These are phyloP conservation scores for Phtheirospermum japonicum DNA, from an alignment of 257 asterid species.

Conservation along the genomic window DNA sequence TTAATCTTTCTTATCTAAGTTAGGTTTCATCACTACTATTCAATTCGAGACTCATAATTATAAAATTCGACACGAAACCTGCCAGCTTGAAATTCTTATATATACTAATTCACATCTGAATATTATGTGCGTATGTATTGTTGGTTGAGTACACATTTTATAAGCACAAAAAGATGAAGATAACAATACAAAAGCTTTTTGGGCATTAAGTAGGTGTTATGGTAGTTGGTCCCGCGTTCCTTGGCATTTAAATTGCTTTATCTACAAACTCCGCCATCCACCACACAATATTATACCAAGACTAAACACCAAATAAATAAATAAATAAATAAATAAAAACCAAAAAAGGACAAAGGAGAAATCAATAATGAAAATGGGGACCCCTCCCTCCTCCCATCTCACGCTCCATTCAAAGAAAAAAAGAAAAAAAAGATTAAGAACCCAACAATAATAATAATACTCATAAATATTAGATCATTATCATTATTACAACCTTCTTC, in stretches of 20 bases:
- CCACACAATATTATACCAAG: constrained; percentile 54
- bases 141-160: constrained; percentile 12
- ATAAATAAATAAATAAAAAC: constrained; percentile 16
- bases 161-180: constrained; percentile 25
- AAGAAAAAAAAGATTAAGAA: neutral
- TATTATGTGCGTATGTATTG: constrained; percentile 6
- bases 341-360: constrained; percentile 48
- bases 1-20: no score
- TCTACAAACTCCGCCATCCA: constrained; percentile 71
- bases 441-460: neutral
- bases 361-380: constrained; percentile 61
- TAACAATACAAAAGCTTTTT: constrained; percentile 39
- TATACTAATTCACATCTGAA: neutral
- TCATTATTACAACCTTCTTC: constrained; percentile 26
- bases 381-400: constrained; percentile 31
- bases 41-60: neutral
- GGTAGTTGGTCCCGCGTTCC: constrained; percentile 67
- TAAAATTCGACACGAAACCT: neutral
- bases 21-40: neutral
- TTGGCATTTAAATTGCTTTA: constrained; percentile 67
- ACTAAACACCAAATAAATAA: constrained; percentile 20
- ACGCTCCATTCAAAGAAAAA: constrained; percentile 21
- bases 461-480: constrained; percentile 34
- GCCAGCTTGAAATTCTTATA: constrained; percentile 29
- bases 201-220: constrained; percentile 67